These are phyloP conservation scores for Trametopsis cervina DNA, from an alignment of 768 basidiomycete genomes.

Conservation along the genomic window DNA sequence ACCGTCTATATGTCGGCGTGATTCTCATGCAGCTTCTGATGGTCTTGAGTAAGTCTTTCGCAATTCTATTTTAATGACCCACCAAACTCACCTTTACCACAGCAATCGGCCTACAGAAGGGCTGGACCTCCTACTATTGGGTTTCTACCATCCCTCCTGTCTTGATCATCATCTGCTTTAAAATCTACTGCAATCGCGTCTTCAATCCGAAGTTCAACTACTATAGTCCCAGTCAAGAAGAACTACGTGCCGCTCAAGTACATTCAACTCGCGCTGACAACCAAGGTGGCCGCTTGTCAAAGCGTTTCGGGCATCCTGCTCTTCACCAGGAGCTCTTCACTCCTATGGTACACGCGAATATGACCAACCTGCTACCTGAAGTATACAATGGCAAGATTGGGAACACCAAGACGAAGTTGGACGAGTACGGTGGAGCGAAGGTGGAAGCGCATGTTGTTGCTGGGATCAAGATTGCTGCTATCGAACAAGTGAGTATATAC, in stretches of 20 bases:
- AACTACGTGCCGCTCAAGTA: conserved; percentile 66
- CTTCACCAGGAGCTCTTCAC: conserved; percentile 82
- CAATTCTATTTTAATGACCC: conserved; percentile 6
- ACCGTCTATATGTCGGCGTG: conserved; percentile 73
- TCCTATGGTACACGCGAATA: conserved; percentile 80
- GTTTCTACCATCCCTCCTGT: conserved; percentile 81
- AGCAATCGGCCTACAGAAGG: conserved; percentile 84
- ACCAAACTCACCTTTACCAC: conserved; percentile 9
- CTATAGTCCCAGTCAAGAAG: conserved; percentile 77
- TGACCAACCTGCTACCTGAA: conserved; percentile 71
- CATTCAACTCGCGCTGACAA: conserved; percentile 74
- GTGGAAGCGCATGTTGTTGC: conserved; percentile 69
- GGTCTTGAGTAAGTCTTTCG: conserved; percentile 64
- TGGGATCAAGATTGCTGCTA: conserved; percentile 77
- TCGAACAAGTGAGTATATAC: conserved; percentile 51
- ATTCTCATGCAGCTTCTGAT: conserved; percentile 85
- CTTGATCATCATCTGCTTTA: conserved; percentile 73
- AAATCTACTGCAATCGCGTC: conserved; percentile 68
- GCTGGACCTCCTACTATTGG: conserved; percentile 69
- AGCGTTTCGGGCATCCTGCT: conserved; percentile 93
- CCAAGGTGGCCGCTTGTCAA: conserved; percentile 68
- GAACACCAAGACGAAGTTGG: conserved; percentile 54
- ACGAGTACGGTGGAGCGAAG: conserved; percentile 73
- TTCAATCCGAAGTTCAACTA: conserved; percentile 69
- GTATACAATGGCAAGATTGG: conserved; percentile 73